phyloP scores from a whole-genome alignment of 2,329 filamentous ascomycete genomes.

The Albophoma yamanashiensis region DNA sequence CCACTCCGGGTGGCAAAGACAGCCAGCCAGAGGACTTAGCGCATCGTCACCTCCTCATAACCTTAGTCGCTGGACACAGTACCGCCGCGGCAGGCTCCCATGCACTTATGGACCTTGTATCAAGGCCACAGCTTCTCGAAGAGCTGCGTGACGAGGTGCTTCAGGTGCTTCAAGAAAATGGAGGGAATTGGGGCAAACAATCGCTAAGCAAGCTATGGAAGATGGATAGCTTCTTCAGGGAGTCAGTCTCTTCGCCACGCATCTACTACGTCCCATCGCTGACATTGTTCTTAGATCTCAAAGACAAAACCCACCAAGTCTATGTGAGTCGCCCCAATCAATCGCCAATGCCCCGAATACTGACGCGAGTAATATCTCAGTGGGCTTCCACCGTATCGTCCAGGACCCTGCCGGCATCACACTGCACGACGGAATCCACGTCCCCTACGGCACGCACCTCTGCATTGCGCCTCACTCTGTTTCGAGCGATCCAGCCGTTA shows the following conservation, averaged over 20 bases:
- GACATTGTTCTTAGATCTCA: slow-evolving; percentile 4
- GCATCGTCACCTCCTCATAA: slow-evolving; percentile 1
- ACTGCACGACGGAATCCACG: slow-evolving; percentile 4
- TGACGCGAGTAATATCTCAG: background rate
- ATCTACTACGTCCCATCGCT: background rate
- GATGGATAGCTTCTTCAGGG: slow-evolving; percentile 7
- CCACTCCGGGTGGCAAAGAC: background rate
- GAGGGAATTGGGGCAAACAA: slow-evolving; percentile 1
- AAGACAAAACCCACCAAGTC: slow-evolving; percentile 2
- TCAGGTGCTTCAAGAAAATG: background rate
- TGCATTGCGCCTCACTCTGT: slow-evolving; percentile 2
- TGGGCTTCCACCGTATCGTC: slow-evolving; percentile 5
- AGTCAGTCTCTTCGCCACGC: background rate
- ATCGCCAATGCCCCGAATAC: background rate
- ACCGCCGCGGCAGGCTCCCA: slow-evolving; percentile 4
- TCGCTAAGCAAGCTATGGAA: slow-evolving; percentile 2
- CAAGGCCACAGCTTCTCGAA: slow-evolving; percentile 1
- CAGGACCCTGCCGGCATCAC: slow-evolving; percentile 4
- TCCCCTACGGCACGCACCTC: slow-evolving; percentile 4
- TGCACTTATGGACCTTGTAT: slow-evolving; percentile 2
- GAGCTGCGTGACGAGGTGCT: slow-evolving; percentile 2
- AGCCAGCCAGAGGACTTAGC: slow-evolving; percentile 1
- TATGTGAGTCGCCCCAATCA: background rate
- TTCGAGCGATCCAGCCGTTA: slow-evolving; percentile 1
- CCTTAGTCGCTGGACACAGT: slow-evolving; percentile 5